phyloP scores from a whole-genome alignment of 2,329 filamentous ascomycete species.

The Atkinsonella texensis region DNA sequence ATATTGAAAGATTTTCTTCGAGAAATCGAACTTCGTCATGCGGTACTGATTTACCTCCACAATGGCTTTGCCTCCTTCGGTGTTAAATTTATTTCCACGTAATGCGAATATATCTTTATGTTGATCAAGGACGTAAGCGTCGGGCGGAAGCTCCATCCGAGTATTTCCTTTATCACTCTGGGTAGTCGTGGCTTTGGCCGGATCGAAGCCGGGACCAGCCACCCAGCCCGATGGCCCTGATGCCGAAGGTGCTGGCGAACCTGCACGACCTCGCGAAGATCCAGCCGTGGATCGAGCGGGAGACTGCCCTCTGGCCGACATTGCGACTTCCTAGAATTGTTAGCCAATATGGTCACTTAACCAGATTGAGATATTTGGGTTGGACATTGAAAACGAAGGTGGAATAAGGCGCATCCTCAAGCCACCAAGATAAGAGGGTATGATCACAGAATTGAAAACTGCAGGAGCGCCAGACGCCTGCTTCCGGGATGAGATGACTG shows the following conservation, averaged over 20 bases:
- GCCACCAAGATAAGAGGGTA: too few species aligned
- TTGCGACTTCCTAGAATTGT: slow-evolving; percentile 5
- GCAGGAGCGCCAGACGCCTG: too few species aligned
- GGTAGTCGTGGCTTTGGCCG: slow-evolving; percentile 21
- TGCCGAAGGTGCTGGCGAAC: neutral
- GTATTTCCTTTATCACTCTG: slow-evolving; percentile 24
- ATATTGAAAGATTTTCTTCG: slow-evolving; percentile 63
- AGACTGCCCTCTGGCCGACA: slow-evolving; percentile 23
- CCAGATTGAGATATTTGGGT: neutral
- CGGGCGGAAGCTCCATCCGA: slow-evolving; percentile 45
- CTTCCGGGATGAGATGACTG: too few species aligned
- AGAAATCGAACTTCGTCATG: slow-evolving; percentile 45
- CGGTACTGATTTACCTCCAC: slow-evolving; percentile 65
- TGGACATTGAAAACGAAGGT: neutral
- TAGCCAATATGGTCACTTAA: neutral
- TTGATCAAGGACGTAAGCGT: slow-evolving; percentile 34
- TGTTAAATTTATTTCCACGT: slow-evolving; percentile 36
- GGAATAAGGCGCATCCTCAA: too few species aligned
- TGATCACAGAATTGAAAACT: too few species aligned
- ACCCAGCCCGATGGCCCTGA: slow-evolving; percentile 13
- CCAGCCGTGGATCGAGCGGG: slow-evolving; percentile 9
- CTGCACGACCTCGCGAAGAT: neutral
- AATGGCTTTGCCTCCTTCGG: slow-evolving; percentile 39
- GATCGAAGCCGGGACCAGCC: slow-evolving; percentile 29
- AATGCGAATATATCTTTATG: slow-evolving; percentile 23